These are phyloP conservation scores for Aristolochia contorta DNA, from an alignment of 164 flowering plant genomes.

Conservation along the genomic window DNA sequence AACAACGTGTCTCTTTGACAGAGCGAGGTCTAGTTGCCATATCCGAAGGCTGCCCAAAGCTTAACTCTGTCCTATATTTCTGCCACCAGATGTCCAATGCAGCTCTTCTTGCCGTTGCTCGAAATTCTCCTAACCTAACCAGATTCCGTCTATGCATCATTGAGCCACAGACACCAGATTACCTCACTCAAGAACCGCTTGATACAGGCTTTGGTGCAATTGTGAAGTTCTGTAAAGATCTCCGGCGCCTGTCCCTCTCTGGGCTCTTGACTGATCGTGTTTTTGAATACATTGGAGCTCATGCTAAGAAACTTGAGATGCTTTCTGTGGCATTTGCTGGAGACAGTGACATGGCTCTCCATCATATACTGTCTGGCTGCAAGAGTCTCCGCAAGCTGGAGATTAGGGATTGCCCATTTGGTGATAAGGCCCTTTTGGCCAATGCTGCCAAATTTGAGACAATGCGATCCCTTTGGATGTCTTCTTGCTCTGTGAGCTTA, in stretches of 20 bases:
- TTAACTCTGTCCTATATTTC: constrained; percentile 78
- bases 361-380: constrained; percentile 75
- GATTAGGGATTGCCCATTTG: constrained; percentile 89
- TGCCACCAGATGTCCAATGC: constrained; percentile 88
- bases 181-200: constrained; percentile 59
- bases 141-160: constrained; percentile 88
- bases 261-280: constrained; percentile 76
- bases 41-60: constrained; percentile 71
- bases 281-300: constrained; percentile 62
- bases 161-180: constrained; percentile 69
- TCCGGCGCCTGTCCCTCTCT: constrained; percentile 69
- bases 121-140: constrained; percentile 55
- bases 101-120: constrained; percentile 60
- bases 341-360: constrained; percentile 71
- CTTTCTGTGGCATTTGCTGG: constrained; percentile 94
- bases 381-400: constrained; percentile 71
- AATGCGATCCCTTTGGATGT: constrained; percentile 99
- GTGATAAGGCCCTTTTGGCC: constrained; percentile 79
- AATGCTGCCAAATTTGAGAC: constrained; percentile 90
- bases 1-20: constrained; percentile 48
- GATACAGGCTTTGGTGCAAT: constrained; percentile 85
- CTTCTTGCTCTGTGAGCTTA: constrained; percentile 74
- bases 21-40: constrained; percentile 74
- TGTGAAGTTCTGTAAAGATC: constrained; percentile 63
- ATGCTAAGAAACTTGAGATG: constrained; percentile 75